Conservation (phyloP, 345 rosid genomes). For the Citrus inodora region DNA sequence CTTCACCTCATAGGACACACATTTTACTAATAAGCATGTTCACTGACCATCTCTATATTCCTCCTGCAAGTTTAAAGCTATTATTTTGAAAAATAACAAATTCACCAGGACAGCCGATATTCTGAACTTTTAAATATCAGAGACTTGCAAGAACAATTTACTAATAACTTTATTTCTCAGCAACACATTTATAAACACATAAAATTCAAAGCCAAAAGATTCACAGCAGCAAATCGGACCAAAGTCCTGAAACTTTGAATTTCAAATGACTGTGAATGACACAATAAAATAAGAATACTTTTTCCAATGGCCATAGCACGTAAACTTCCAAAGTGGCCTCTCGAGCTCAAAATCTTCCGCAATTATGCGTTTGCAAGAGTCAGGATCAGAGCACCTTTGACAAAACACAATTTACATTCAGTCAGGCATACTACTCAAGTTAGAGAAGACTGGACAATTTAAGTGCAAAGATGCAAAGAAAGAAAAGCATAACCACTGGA, state of each 20-base stretch:
- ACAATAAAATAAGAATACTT: conserved; percentile 37
- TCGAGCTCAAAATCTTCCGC: conserved; percentile 73
- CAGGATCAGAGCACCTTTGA: conserved; percentile 80
- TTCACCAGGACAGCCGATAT: background rate
- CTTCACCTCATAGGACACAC: background rate
- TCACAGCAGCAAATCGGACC: background rate
- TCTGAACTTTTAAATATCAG: background rate
- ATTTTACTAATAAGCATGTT: background rate
- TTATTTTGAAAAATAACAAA: background rate
- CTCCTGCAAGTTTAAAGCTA: background rate
- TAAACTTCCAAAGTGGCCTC: conserved; percentile 88
- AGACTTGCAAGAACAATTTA: background rate
- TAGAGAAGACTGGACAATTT: conserved; percentile 3
- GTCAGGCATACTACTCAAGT: background rate
- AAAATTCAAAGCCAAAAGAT: background rate
- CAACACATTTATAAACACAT: background rate
- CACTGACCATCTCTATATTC: background rate
- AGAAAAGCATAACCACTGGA: conserved; percentile 7
- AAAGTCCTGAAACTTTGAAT: background rate
- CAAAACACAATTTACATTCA: conserved; percentile 7
- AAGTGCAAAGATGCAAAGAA: background rate
- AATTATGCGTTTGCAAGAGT: conserved; percentile 60
- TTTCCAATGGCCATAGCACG: conserved; percentile 81
- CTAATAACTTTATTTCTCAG: background rate
- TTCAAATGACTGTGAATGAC: background rate